Evolutionary conservation across 345 rosid genomes (phyloP), one percentile per base, ranked within the genome.

Genomic region (Aegle marmelos): DNA sequence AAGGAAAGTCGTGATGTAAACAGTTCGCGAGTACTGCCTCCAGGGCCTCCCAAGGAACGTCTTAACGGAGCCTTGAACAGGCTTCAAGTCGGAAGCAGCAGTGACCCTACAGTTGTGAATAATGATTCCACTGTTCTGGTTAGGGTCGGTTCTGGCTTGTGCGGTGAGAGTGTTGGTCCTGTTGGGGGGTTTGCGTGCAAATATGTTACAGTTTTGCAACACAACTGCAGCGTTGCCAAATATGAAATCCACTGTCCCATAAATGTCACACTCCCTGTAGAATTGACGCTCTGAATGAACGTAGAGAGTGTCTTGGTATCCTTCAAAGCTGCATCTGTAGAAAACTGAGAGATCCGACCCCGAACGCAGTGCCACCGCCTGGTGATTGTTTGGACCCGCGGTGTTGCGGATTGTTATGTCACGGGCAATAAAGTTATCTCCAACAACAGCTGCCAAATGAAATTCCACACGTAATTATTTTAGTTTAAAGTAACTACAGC

Each of bases 231-330:
- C 88, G 11, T 91, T 89, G 2, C 92, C 90, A 7, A 91, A 91
- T 27, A 91, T 91, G 82, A 88, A 89, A 76, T 91, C 94, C 1
- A 91, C 89, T 0, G 86, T 88, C 9, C 94, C 94, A 7, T 87
- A 86, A 24, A 91, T 82, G 84, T 85, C 72, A 56, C 94, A 87
- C 58, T 91, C 92, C 60, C 76, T 73, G 79, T 91, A 91, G 85
- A 88, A 89, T 76, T 91, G 92, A 19, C 90, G 30, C 4, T 86
- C 69, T 4, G 92, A 91, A 74, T 88, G 88, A 68, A 80, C 90
- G 61, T 91, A 91, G 22, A 91, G 85, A 4, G 94, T 91, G 82
- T 89, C 92, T 70, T 91, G 92, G 79, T 84, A 88, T 0, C 91
- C 92, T 53, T 88, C 92, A 22, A 91, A 86, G 71, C 90, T 82